A percentile compares a stretch with the other conserved stretches of the same genome.
phyloP scores from a whole-genome alignment of 805 yeast genomes.

The Nakazawaea ernobii region DNA sequence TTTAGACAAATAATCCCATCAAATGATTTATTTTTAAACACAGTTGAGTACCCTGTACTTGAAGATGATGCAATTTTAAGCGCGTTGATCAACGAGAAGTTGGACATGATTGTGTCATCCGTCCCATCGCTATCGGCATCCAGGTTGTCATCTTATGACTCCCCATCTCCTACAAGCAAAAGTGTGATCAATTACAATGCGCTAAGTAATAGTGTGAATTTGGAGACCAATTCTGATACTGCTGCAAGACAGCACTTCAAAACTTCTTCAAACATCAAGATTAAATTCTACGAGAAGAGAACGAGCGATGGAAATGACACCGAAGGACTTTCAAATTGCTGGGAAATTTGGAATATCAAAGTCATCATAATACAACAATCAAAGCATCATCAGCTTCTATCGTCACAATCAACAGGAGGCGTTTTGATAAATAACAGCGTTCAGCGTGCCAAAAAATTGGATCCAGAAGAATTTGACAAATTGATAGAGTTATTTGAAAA shows the following conservation, averaged over 20 bases:
- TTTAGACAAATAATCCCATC: conserved; percentile 9
- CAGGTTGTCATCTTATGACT: not conserved
- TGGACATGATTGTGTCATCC: conserved; percentile 6
- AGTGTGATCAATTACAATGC: not conserved
- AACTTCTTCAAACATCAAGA: conserved; percentile 8
- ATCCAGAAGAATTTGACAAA: conserved; percentile 16
- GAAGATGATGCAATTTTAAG: conserved; percentile 1
- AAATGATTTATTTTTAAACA: conserved; percentile 5
- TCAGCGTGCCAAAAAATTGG: conserved; percentile 10
- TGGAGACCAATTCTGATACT: not conserved
- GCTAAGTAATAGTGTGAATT: not conserved
- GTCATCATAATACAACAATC: conserved; percentile 36
- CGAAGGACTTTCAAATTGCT: conserved; percentile 32
- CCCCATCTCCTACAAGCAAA: not conserved
- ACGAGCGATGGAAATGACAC: conserved; percentile 9
- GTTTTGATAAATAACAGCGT: conserved; percentile 13
- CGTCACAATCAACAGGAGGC: conserved; percentile 9
- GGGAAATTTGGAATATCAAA: conserved; percentile 70
- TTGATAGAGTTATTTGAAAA: conserved; percentile 33
- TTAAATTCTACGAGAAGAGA: conserved; percentile 22
- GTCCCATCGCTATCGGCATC: conserved; percentile 4
- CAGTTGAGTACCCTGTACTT: conserved; percentile 8
- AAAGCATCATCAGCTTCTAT: conserved; percentile 14
- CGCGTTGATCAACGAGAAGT: conserved; percentile 5
- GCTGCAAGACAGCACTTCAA: conserved; percentile 1